These are phyloP conservation scores for Penicillium sp. DNA, from an alignment of 2,329 filamentous ascomycete genomes.

Conservation along the genomic window DNA sequence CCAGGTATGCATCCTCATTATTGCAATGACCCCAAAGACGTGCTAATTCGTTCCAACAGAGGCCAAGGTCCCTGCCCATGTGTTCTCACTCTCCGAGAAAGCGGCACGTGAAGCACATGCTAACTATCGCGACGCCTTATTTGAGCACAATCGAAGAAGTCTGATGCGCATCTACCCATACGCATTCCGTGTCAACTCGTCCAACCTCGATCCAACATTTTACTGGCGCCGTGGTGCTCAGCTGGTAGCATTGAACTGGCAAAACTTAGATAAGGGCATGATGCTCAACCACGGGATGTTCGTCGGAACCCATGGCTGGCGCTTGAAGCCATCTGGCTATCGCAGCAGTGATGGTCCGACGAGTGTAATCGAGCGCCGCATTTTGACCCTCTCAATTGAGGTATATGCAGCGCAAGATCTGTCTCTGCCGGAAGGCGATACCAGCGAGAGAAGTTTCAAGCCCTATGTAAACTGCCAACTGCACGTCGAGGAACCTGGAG, in stretches of 20 bases:
- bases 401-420: slow-evolving; percentile 76
- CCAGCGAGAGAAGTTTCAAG: slow-evolving; percentile 60
- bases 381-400: slow-evolving; percentile 67
- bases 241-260: slow-evolving; percentile 92
- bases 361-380: slow-evolving; percentile 49
- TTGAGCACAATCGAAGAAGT: slow-evolving; percentile 76
- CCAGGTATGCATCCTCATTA: slow-evolving; percentile 51
- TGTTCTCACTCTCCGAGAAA: slow-evolving; percentile 64
- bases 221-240: slow-evolving; percentile 90
- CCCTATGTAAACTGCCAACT: slow-evolving; percentile 78
- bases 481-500: slow-evolving; percentile 69
- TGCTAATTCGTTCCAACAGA: slow-evolving; percentile 30
- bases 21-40: not conserved
- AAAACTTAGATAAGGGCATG: slow-evolving; percentile 85
- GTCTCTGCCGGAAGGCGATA: slow-evolving; percentile 60
- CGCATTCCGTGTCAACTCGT: slow-evolving; percentile 75
- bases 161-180: slow-evolving; percentile 89
- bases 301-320: slow-evolving; percentile 74
- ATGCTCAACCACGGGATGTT: slow-evolving; percentile 97
- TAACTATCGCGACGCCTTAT: slow-evolving; percentile 59
- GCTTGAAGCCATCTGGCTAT: slow-evolving; percentile 77
- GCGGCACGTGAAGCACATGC: slow-evolving; percentile 64
- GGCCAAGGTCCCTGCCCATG: slow-evolving; percentile 57
- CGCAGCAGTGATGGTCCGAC: slow-evolving; percentile 43
- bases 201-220: slow-evolving; percentile 78